These are phyloP conservation scores for Botrytis byssoidea DNA, from an alignment of 2,329 filamentous ascomycete species.

Conservation along the genomic window DNA sequence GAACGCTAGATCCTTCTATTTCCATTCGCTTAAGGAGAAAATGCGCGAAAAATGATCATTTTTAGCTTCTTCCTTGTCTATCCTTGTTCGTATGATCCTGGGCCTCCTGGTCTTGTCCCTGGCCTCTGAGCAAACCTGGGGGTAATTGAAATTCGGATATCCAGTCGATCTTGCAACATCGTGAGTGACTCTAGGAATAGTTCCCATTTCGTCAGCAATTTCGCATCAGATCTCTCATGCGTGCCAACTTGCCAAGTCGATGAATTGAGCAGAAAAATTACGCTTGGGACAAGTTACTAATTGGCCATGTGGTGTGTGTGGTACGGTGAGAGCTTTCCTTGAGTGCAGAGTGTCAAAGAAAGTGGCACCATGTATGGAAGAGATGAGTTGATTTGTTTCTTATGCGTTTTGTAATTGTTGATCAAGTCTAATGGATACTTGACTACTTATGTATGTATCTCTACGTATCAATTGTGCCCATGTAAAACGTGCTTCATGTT, in stretches of 20 bases:
- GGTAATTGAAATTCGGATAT: slow-evolving; percentile 23
- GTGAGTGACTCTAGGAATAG: background rate
- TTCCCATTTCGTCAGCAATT: background rate
- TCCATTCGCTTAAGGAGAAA: background rate
- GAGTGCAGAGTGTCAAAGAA: background rate
- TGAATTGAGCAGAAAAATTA: background rate
- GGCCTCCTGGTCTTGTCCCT: background rate
- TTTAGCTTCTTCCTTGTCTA: background rate
- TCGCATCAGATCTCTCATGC: slow-evolving; percentile 7
- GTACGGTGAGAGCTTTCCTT: background rate
- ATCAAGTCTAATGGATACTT: no score
- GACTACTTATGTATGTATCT: no score
- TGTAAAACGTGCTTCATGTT: background rate
- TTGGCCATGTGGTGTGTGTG: slow-evolving; percentile 10
- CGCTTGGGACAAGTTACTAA: background rate
- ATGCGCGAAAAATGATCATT: background rate
- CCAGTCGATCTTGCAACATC: slow-evolving; percentile 19
- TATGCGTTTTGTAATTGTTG: background rate
- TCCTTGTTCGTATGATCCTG: background rate
- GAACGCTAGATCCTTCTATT: slow-evolving; percentile 5
- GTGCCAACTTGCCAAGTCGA: background rate
- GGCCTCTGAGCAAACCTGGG: slow-evolving; percentile 21
- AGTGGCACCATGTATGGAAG: background rate
- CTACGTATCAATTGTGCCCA: background rate
- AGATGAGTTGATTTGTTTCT: slow-evolving; percentile 2